These are phyloP conservation scores for Lolium rigidum DNA, from an alignment of 176 grass and related monocot genomes.

Conservation along the genomic window DNA sequence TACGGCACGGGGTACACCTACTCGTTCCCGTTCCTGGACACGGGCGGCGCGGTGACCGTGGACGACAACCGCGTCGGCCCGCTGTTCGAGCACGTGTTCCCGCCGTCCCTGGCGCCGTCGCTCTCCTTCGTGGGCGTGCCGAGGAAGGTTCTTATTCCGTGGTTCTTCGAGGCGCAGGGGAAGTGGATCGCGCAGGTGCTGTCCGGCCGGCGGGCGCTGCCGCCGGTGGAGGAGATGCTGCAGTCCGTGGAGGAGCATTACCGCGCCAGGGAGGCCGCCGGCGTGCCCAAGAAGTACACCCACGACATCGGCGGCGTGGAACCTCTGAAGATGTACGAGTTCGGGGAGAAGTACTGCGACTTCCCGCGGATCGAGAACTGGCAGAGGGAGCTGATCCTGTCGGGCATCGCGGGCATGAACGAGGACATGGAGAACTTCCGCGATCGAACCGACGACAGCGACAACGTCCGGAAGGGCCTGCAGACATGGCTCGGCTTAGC, in stretches of 20 bases:
- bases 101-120: not conserved
- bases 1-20: constrained; percentile 16
- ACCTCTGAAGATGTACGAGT: not conserved
- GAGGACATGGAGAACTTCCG: constrained; percentile 17
- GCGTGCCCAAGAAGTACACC: not conserved
- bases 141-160: not conserved
- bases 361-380: not conserved
- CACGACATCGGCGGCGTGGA: not conserved
- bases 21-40: constrained; percentile 20
- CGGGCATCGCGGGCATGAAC: not conserved
- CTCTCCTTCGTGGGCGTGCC: not conserved
- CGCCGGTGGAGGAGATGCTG: not conserved
- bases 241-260: not conserved
- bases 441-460: not conserved
- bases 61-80: not conserved
- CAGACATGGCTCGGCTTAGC: no score
- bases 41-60: not conserved
- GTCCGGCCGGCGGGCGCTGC: not conserved
- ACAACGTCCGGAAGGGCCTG: not conserved
- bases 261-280: constrained; percentile 7
- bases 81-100: constrained; percentile 25
- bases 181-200: constrained; percentile 3
- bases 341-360: constrained; percentile 22
- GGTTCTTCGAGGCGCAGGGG: constrained; percentile 19
- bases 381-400: not conserved